Base-by-base conservation (phyloP, 2,329 filamentous ascomycete species). In the Aspergillus amoenus region DNA sequence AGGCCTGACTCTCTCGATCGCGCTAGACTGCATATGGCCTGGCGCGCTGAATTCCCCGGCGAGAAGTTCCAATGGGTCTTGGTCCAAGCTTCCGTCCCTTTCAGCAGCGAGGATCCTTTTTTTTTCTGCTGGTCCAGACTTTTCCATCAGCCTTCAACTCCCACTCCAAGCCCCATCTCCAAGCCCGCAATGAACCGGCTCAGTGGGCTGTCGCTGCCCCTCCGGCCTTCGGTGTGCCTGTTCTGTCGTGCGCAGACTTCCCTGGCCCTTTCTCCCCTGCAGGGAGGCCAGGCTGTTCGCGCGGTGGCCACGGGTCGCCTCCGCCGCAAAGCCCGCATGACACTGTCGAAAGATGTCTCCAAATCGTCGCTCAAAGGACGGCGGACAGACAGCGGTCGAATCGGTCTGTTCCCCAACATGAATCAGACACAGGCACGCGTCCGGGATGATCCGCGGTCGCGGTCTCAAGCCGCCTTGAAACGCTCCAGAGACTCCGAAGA, bases 351-450 rank as follows among this genome's bases (percentile, higher is more conserved):
- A n/a, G 66, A 71, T 56, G 69, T 72, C 39, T 60, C 60, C 44
- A 70, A 64, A 49, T 18, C 62, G 1, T 66, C 67, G 0, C 48
- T 72, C 17, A 76, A 68, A 43, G 71, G 70, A 41, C 74, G 70
- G 58, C 76, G 77, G 3, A 61, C 69, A 8, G 71, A 72, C 43
- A 74, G 76, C 56, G 75, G 76, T 48, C 72, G 73, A 54, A 76
- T 79, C 61, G 81, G 81, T 5, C 84, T 84, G 2, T 87, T 84
- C 67, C 81, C 79, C 17, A 82, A 77, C 8, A 85, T 86, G 83
- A 87, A 87, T 61, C 72, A 79, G 64, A 84, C 74, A 9, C 70
- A 76, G 39, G 79, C 79, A 12, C 73, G 74, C 11, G 76, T 82
- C 60, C 70, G 74, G 52, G 76, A 75, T 17, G 65, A 71, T 11